Base-by-base conservation (phyloP, 2,329 filamentous ascomycete genomes). In the Colletotrichum echinochloae region DNA sequence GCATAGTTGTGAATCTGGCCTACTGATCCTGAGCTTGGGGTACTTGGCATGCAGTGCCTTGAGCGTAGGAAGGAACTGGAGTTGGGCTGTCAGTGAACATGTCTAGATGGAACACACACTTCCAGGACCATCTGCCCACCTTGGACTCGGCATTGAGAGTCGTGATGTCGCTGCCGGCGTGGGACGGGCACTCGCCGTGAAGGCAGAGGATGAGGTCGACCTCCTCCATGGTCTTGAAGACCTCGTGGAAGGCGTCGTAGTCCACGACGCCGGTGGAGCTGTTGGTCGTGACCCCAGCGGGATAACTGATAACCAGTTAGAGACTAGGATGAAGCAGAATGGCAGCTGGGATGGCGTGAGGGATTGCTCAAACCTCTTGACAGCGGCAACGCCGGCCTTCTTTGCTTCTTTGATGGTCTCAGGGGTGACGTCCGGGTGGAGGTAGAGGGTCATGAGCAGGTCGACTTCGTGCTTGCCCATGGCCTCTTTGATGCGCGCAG, bases 171-270 rank as follows among this genome's bases (percentile, higher is more conserved):
- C 79, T 77, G 3, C 73, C 75, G 16, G 77, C 76, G 63, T 79
- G 78, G 35, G 78, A 79, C 8, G 83, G 91, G n/a, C 91, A 89
- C 82, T 98, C 95, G 74, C 95, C 95, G 79, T 98, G 95, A n/a
- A 98, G 85, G 82, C 98, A 98, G 51, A 97, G 86, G n/a, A 97
- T 88, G 74, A 97, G 85, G 74, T 91, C 90, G 74, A 94, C 89
- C 70, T 90, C 83, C 78, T 97, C 92, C 95, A 98, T 98, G 74
- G 93, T 92, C n/a, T 87, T 88, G 78, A 98, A 97, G 18, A 95
- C 92, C 8, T 90, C 88, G 78, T 92, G 92, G 82, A 94, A 95
- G 39, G 86, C 82, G 71, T 90, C 89, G 76, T 93, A 89, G 66
- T 89, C 88, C 20, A 92, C 83, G 30, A 95, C 92, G 16, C 93